Base-by-base conservation (phyloP, 2,329 filamentous ascomycete species). In the Pseudohalonectria lignicola region DNA sequence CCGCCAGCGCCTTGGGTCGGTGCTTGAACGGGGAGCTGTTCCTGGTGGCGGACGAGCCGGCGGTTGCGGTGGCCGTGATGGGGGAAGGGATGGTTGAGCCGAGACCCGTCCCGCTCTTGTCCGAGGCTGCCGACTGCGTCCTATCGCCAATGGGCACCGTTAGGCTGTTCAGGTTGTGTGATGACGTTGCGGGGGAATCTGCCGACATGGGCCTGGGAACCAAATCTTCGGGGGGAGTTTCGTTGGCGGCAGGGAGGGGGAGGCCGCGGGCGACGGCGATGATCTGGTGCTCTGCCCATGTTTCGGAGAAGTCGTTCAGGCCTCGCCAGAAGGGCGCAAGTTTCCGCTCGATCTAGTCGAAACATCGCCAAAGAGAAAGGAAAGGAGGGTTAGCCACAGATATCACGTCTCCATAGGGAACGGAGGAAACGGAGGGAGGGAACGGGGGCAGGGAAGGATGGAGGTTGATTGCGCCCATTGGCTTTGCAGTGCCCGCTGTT, bases 291-390 rank as follows among this genome's bases (percentile, higher is more conserved):
- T 98, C 92, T 11, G 86, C 83, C 92, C 92, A 98, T 37, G 76
- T 83, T 17, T 85, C 75, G 13, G 80, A 82, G 58, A 92, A 86
- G 57, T 96, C 88, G 46, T 94, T 82, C 4, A 98, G 66, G 5
- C 92, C 92, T 53, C 82, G 81, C 87, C 90, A 98, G 58, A 98
- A 98, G 0, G 92, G 92, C 31, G 92, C 92, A 44, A 98, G 63
- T 44, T 83, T 80, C 48, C 92, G 76, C 61, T 98, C 92, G 55
- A 98, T 87, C 90, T 96, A 45, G 32, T n/a, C n/a, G n/a, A n/a
- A n/a, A n/a, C n/a, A n/a, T n/a, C n/a, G n/a, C n/a, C n/a, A n/a
- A n/a, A n/a, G n/a, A n/a, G n/a, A n/a, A n/a, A n/a, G n/a, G n/a
- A n/a, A n/a, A n/a, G n/a, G n/a, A n/a, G n/a, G n/a, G n/a, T n/a